Percentiles rank a stretch among this genome's conserved stretches.
Evolutionary conservation across 352 stramenopile species (phyloP).

Genomic region (Phytopythium sindhum): DNA sequence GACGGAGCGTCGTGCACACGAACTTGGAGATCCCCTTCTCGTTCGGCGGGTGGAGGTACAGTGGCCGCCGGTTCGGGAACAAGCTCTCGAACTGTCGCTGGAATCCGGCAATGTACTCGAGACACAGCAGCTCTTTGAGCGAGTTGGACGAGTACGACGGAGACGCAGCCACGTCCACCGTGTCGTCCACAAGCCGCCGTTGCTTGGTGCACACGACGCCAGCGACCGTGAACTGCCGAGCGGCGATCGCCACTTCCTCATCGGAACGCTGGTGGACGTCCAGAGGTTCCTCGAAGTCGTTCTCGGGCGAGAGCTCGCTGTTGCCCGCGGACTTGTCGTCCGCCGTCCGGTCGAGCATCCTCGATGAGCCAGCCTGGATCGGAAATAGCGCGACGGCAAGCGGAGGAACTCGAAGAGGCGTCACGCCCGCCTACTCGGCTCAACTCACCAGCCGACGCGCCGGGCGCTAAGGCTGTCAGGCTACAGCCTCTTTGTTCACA

Average conservation of each 20-base stretch:
- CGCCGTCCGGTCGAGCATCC: slow-evolving; percentile 45
- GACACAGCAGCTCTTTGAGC: slow-evolving; percentile 90
- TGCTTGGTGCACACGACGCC: slow-evolving; percentile 80
- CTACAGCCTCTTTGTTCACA: not conserved
- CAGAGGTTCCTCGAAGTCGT: slow-evolving; percentile 40
- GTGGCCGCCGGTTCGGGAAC: slow-evolving; percentile 65
- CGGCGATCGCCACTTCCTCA: slow-evolving; percentile 50
- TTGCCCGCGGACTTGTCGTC: slow-evolving; percentile 40
- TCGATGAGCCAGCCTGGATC: slow-evolving; percentile 9
- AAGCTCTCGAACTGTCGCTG: slow-evolving; percentile 86
- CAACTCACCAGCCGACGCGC: not conserved
- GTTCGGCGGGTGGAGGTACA: slow-evolving; percentile 91
- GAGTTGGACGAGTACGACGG: slow-evolving; percentile 59
- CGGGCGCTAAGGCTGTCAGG: not conserved
- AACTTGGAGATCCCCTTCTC: slow-evolving; percentile 93
- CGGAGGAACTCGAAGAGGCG: not conserved
- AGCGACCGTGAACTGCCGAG: slow-evolving; percentile 67
- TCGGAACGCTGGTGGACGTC: slow-evolving; percentile 54
- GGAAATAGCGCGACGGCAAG: not conserved
- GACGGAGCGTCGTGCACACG: slow-evolving; percentile 92
- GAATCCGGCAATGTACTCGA: slow-evolving; percentile 93
- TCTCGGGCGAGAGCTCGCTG: slow-evolving; percentile 15
- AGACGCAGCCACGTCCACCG: slow-evolving; percentile 19
- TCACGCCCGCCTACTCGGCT: not conserved
- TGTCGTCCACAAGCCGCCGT: slow-evolving; percentile 67